Percentiles rank a stretch among this genome's conserved stretches.
Evolutionary conservation across 805 yeast genomes (phyloP).

Genomic region (Ogataea ganodermae): DNA sequence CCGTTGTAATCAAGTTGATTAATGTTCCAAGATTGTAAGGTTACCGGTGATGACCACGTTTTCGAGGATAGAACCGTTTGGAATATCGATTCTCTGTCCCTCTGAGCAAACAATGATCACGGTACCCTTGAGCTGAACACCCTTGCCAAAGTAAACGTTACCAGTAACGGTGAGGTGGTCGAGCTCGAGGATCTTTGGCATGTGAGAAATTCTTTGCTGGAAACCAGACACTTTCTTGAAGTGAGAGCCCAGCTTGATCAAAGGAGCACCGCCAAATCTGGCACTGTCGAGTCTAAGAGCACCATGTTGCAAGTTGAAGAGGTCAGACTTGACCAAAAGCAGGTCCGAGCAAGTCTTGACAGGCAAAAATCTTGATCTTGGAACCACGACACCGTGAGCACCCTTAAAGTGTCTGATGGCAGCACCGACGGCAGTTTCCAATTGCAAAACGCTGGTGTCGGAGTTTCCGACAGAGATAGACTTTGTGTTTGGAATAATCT

Average conservation of each 20-base stretch:
- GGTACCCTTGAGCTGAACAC: constrained; percentile 91
- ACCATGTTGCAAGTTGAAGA: constrained; percentile 90
- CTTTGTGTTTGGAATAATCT: constrained; percentile 94
- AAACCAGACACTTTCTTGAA: constrained; percentile 94
- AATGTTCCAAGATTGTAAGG: constrained; percentile 91
- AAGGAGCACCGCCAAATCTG: constrained; percentile 90
- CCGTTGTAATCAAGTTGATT: constrained; percentile 10
- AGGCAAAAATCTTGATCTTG: constrained; percentile 96
- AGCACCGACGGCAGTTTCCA: constrained; percentile 99
- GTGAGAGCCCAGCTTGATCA: constrained; percentile 94
- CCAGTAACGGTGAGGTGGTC: constrained; percentile 98
- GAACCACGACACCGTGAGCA: constrained; percentile 97
- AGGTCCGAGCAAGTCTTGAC: constrained; percentile 97
- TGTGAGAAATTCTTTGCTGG: constrained; percentile 86
- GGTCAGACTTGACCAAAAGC: constrained; percentile 90
- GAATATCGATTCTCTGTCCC: constrained; percentile 95
- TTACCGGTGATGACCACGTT: constrained; percentile 97
- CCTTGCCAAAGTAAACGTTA: constrained; percentile 87
- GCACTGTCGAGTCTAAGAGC: constrained; percentile 79
- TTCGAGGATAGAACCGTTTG: constrained; percentile 92
- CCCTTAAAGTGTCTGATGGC: constrained; percentile 94
- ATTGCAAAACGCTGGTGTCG: constrained; percentile 85
- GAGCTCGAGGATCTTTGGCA: constrained; percentile 94
- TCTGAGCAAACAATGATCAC: constrained; percentile 97
- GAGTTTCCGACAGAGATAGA: constrained; percentile 73